phyloP scores from a whole-genome alignment of 306 rosid genomes.

The Castanopsis chinensis region DNA sequence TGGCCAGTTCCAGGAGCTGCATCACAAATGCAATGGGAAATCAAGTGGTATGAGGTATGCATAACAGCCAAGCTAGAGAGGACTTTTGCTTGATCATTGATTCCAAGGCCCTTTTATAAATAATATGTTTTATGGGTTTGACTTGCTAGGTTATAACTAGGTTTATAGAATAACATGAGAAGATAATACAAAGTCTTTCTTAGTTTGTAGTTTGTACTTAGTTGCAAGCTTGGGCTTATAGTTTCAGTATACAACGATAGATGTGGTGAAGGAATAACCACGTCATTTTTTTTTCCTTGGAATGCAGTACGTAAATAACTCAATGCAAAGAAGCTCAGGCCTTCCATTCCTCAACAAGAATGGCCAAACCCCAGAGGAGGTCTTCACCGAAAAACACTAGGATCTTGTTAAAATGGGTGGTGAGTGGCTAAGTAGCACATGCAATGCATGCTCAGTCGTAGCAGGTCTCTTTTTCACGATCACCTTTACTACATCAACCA shows the following conservation, averaged over 20 bases:
- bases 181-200: no score
- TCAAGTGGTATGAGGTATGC: constrained; percentile 45
- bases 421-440: neutral
- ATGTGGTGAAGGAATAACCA: neutral
- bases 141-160: no score
- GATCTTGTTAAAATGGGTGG: neutral
- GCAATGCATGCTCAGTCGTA: neutral
- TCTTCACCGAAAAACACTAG: neutral
- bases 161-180: no score
- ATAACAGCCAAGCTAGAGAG: rapidly evolving
- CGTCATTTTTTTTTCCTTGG: neutral
- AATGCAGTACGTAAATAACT: neutral
- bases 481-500: neutral
- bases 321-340: neutral
- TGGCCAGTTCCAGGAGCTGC: constrained; percentile 42
- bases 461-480: neutral
- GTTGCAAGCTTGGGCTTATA: no score
- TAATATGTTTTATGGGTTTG: no score
- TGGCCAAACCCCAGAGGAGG: neutral
- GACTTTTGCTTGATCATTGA: neutral
- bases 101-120: no score
- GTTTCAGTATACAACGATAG: neutral
- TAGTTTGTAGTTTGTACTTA: neutral
- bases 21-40: neutral
- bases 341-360: neutral